These are phyloP conservation scores for Amoebophrya sp. DNA, from an alignment of 169 alveolate genomes.

Conservation along the genomic window DNA sequence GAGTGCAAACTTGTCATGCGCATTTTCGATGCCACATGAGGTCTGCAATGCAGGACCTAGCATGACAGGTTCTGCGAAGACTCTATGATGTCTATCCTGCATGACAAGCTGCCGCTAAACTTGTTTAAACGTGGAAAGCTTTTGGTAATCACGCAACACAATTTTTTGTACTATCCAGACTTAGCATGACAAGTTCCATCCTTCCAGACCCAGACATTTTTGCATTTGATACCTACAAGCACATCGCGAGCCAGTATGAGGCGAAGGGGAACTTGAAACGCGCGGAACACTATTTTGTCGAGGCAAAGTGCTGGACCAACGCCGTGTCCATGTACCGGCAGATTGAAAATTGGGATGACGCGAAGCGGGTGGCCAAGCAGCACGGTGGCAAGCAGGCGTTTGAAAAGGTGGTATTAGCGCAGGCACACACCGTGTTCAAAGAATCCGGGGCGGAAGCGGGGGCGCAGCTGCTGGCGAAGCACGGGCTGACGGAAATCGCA, in stretches of 20 bases:
- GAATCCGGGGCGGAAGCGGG: constrained; percentile 56
- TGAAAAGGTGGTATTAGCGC: constrained; percentile 74
- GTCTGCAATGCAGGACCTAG: too few species aligned
- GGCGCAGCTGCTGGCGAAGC: constrained; percentile 49
- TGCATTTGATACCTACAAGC: constrained; percentile 76
- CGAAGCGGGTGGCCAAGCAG: constrained; percentile 80
- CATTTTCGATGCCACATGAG: too few species aligned
- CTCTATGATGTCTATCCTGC: too few species aligned
- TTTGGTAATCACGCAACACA: too few species aligned
- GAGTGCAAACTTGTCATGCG: too few species aligned
- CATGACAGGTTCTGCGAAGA: too few species aligned
- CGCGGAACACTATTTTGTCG: constrained; percentile 49
- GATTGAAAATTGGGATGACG: constrained; percentile 80
- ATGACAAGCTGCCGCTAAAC: too few species aligned
- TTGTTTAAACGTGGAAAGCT: too few species aligned
- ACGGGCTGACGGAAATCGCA: constrained; percentile 56
- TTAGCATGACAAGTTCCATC: too few species aligned
- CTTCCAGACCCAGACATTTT: too few species aligned
- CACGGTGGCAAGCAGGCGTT: constrained; percentile 79
- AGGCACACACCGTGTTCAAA: constrained; percentile 68
- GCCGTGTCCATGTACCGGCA: constrained; percentile 84
- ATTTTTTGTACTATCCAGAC: too few species aligned
- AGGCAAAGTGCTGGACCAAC: constrained; percentile 74
- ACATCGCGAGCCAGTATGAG: constrained; percentile 76
- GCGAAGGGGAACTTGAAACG: constrained; percentile 68